A percentile compares a stretch with the other conserved stretches of the same genome.
These are phyloP conservation scores for Xerocomus spinulosus DNA, from an alignment of 768 basidiomycete species.

Conservation along the genomic window DNA sequence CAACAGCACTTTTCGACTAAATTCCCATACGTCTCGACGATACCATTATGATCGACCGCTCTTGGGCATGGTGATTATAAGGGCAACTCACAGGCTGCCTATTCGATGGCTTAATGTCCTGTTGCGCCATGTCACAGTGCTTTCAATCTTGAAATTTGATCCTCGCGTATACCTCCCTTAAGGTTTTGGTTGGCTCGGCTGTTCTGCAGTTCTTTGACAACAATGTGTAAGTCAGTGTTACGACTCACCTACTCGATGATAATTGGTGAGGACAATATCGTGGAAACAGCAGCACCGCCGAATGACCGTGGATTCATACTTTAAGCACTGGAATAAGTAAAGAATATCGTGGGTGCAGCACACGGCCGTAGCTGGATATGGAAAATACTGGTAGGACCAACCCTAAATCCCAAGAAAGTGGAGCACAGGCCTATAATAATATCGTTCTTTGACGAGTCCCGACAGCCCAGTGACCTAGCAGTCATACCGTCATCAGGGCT, in stretches of 20 bases:
- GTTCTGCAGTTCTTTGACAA: neutral
- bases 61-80: neutral
- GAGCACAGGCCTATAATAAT: neutral
- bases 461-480: no score
- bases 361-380: neutral
- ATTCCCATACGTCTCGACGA: neutral
- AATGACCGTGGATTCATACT: constrained; percentile 7
- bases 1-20: neutral
- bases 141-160: no score
- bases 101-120: neutral
- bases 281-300: constrained; percentile 7
- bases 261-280: neutral
- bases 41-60: neutral
- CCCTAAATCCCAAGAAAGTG: constrained; percentile 2
- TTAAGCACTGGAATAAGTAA: neutral
- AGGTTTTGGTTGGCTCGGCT: neutral
- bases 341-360: neutral
- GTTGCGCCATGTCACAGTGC: neutral
- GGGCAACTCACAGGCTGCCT: neutral
- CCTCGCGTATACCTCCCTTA: no score
- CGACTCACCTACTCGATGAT: neutral
- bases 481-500: no score
- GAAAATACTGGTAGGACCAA: neutral
- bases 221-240: neutral
- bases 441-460: neutral